Base-by-base conservation (phyloP, 345 rosid species). In the Acer yangbiense region DNA sequence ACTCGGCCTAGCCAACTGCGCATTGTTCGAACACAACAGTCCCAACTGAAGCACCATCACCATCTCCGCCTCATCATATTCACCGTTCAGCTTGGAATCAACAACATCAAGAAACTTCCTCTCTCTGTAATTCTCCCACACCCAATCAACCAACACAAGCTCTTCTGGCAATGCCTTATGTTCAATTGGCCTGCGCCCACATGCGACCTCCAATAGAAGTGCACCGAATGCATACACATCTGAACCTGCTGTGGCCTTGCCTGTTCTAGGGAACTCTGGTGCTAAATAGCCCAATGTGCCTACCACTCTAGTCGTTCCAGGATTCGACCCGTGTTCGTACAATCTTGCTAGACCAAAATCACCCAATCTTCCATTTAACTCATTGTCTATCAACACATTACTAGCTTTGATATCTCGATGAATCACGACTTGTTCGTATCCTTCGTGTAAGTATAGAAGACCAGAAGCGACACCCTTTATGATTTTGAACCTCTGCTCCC, bases 171-270 rank as follows among this genome's bases (percentile, higher is more conserved):
- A 81, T 39, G 97, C 96, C 2, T 86, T 85, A 0, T 87, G 85
- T 79, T 93, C 99, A 1, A 93, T 88, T 0, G 98, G 99, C 78
- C 96, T 89, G 70, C 98, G 87, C 60, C 99, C 97, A 29, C 99
- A 93, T 0, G 82, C 88, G 0, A 89, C 93, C 79, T 95, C 98
- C 1, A 95, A 84, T 78, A 95, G 78, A n/a, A 95, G 81, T 10
- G 98, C 97, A 29, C 99, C 99, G 61, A 95, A 95, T 6, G 98
- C 99, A 27, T 82, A 95, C 78, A 95, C 93, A 81, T 95, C 99
- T 0, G 98, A 93, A 64, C 91, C 78, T 0, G 86, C 72, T 0
- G 94, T 87, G 9, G 98, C 91, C 84, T 91, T 94, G 29, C 97
- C 99, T 12, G 97, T 92, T 79, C 90, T 78, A 14, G 97, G 88